phyloP scores from a whole-genome alignment of 208 protist genomes.

The Balamuthia mandrillaris region DNA sequence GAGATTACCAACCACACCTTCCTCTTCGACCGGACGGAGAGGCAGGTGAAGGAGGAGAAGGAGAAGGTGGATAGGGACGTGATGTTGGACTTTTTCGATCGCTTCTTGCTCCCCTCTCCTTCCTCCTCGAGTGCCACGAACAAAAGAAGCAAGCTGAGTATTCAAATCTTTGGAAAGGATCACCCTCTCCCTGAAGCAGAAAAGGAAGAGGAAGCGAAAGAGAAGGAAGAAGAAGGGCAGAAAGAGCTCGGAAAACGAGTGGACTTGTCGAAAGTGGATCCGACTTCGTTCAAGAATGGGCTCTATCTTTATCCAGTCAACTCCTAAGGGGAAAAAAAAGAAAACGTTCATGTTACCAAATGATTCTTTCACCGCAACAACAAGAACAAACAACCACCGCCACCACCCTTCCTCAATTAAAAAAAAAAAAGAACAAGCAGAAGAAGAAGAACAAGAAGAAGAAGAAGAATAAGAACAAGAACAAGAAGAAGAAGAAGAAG shows the following conservation, averaged over 20 bases:
- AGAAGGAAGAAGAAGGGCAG: background rate
- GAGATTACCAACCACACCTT: slow-evolving; percentile 18
- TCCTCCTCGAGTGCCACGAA: background rate
- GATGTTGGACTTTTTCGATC: slow-evolving; percentile 28
- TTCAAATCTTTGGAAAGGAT: slow-evolving; percentile 13
- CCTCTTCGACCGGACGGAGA: slow-evolving; percentile 25
- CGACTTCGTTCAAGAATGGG: background rate
- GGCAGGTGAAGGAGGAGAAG: background rate
- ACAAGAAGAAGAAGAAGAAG: too few species aligned
- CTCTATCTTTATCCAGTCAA: slow-evolving; percentile 13
- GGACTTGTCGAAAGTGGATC: background rate
- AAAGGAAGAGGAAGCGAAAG: background rate
- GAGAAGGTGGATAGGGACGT: slow-evolving; percentile 1
- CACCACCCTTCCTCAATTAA: too few species aligned
- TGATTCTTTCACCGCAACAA: too few species aligned
- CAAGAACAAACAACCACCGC: too few species aligned
- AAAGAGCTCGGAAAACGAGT: background rate
- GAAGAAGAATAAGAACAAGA: too few species aligned
- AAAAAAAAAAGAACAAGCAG: too few species aligned
- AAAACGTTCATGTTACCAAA: too few species aligned
- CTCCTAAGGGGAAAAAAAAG: background rate
- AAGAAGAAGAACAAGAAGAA: too few species aligned
- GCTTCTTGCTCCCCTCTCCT: background rate
- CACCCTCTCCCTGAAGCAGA: background rate
- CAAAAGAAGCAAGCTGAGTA: slow-evolving; percentile 23